phyloP scores from a whole-genome alignment of 495 filamentous ascomycete species.

The Tuber borchii region DNA sequence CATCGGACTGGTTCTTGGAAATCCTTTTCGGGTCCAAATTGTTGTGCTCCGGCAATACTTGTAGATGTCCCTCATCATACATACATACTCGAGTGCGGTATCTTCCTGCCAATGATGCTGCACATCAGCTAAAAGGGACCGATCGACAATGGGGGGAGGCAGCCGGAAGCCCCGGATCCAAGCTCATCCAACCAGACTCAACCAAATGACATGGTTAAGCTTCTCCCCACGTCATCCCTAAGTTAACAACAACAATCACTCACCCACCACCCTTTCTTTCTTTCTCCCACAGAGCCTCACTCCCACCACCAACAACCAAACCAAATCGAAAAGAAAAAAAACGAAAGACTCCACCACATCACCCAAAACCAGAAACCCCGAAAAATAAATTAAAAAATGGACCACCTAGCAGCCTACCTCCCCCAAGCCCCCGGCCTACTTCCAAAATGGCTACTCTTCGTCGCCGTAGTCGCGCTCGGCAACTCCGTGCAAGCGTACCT shows the following conservation, averaged over 20 bases:
- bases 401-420: slow-evolving; percentile 43
- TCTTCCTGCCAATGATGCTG: not conserved
- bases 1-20: no score
- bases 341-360: no score
- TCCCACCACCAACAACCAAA: not conserved
- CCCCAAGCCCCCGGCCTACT: slow-evolving; percentile 56
- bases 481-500: slow-evolving; percentile 77
- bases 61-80: slow-evolving; percentile 27
- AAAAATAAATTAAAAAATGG: slow-evolving; percentile 13
- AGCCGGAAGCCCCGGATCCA: not conserved
- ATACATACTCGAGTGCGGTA: no score
- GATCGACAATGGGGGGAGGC: slow-evolving; percentile 12
- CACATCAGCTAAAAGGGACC: not conserved
- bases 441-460: slow-evolving; percentile 62
- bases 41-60: no score
- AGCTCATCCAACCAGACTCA: not conserved
- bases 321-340: no score
- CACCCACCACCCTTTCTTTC: no score
- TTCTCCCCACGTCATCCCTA: not conserved
- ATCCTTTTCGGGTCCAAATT: no score
- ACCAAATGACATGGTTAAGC: not conserved
- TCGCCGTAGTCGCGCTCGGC: slow-evolving; percentile 66
- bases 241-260: not conserved
- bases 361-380: not conserved
- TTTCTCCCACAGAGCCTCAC: slow-evolving; percentile 7